phyloP scores from a whole-genome alignment of 352 stramenopile species.

The Pythium insidiosum region DNA sequence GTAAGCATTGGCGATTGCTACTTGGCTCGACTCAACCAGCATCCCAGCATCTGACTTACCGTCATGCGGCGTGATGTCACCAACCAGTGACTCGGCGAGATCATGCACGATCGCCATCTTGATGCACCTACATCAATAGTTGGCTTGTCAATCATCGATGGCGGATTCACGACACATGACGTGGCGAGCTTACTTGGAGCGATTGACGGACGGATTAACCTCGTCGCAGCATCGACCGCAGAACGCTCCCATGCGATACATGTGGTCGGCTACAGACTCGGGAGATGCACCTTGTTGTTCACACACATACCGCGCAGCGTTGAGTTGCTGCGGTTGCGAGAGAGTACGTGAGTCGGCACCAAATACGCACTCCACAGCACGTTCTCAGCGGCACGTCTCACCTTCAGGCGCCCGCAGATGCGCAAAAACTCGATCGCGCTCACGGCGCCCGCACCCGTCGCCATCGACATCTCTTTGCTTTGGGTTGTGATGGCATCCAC shows the following conservation, averaged over 20 bases:
- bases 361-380: no score
- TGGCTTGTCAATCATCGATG: no score
- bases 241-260: slow-evolving; percentile 91
- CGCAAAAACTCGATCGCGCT: slow-evolving; percentile 75
- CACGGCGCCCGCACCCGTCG: slow-evolving; percentile 49
- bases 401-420: slow-evolving; percentile 73
- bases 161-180: no score
- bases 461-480: slow-evolving; percentile 24
- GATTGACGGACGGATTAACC: slow-evolving; percentile 47
- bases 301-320: slow-evolving; percentile 91
- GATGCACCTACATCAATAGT: slow-evolving; percentile 79
- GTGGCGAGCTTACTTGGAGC: slow-evolving; percentile 44
- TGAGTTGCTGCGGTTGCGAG: slow-evolving; percentile 78
- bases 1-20: no score
- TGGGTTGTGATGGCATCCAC: neutral
- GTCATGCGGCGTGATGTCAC: slow-evolving; percentile 91
- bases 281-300: slow-evolving; percentile 84
- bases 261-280: slow-evolving; percentile 92
- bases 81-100: slow-evolving; percentile 88
- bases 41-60: no score
- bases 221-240: slow-evolving; percentile 85
- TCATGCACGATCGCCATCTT: slow-evolving; percentile 93
- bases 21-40: no score
- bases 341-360: no score
- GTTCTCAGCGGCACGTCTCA: no score